Evolutionary conservation across 352 stramenopile genomes (phyloP).

Genomic region (Discostella stelligera): DNA sequence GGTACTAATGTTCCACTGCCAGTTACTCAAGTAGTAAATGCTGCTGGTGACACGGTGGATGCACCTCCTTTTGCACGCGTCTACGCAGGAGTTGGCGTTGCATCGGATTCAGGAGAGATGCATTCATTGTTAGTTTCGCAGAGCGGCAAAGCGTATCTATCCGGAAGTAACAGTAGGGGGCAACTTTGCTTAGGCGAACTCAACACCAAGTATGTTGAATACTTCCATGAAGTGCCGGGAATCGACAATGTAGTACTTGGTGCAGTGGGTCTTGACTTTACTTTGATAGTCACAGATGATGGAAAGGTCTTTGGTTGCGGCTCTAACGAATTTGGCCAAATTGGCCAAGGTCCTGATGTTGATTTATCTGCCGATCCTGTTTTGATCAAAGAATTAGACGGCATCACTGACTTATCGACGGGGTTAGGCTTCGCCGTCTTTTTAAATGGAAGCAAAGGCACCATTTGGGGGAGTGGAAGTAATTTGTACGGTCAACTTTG

Average conservation of each 20-base stretch:
- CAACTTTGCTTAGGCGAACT: slow-evolving; percentile 37
- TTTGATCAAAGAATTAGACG: slow-evolving; percentile 23
- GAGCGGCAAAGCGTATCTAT: slow-evolving; percentile 28
- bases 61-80: slow-evolving; percentile 31
- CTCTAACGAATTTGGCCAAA: slow-evolving; percentile 41
- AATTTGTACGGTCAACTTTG: slow-evolving; percentile 44
- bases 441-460: slow-evolving; percentile 15
- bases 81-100: slow-evolving; percentile 33
- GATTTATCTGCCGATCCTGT: slow-evolving; percentile 4
- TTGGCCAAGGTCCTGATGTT: slow-evolving; percentile 25
- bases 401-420: slow-evolving; percentile 22
- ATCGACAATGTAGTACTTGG: slow-evolving; percentile 10
- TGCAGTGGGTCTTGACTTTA: slow-evolving; percentile 29
- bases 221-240: slow-evolving; percentile 20
- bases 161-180: slow-evolving; percentile 42
- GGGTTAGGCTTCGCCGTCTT: slow-evolving; percentile 36
- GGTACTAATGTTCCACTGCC: not conserved
- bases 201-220: slow-evolving; percentile 7
- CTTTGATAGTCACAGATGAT: slow-evolving; percentile 40
- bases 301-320: slow-evolving; percentile 45
- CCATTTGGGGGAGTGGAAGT: slow-evolving; percentile 26
- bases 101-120: slow-evolving; percentile 41
- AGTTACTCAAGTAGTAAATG: slow-evolving; percentile 28
- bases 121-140: slow-evolving; percentile 43
- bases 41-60: slow-evolving; percentile 16